Percentiles rank a stretch among this genome's conserved stretches.
phyloP scores from a whole-genome alignment of 495 filamentous ascomycete genomes.

The Penicillium simplicissimum region DNA sequence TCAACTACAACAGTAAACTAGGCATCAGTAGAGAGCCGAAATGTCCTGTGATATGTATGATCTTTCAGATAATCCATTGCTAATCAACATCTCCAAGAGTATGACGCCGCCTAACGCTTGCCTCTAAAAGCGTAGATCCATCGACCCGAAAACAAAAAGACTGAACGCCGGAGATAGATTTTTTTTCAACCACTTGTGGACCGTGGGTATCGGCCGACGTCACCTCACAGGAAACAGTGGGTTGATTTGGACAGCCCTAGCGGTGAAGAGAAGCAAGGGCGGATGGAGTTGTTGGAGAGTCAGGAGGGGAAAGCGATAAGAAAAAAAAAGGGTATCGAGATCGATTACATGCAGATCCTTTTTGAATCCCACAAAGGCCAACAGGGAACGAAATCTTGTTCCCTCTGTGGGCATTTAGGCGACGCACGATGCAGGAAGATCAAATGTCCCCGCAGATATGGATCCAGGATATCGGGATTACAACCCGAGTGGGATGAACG shows the following conservation, averaged over 20 bases:
- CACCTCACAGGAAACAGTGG: constrained; percentile 12
- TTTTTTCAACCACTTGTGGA: constrained; percentile 9
- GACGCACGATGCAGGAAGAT: constrained; percentile 20
- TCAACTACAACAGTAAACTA: neutral
- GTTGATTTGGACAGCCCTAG: constrained; percentile 8
- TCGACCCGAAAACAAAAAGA: constrained; percentile 14
- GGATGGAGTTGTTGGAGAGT: constrained; percentile 8
- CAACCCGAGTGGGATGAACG: constrained; percentile 20
- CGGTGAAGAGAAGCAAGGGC: constrained; percentile 29
- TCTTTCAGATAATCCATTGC: constrained; percentile 19
- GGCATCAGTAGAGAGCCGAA: neutral
- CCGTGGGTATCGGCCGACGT: constrained; percentile 6
- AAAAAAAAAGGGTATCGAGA: constrained; percentile 31
- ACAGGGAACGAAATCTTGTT: neutral
- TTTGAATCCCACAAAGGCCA: constrained; percentile 8
- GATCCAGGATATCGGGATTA: constrained; percentile 9
- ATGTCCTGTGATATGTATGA: neutral
- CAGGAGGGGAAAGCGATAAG: constrained; percentile 13
- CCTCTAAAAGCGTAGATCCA: constrained; percentile 16
- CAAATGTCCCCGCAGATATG: constrained; percentile 16
- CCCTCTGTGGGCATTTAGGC: constrained; percentile 13
- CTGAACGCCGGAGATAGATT: constrained; percentile 26
- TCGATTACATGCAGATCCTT: constrained; percentile 26
- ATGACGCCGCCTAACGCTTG: constrained; percentile 24
- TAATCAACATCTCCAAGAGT: constrained; percentile 16